Evolutionary conservation across 495 filamentous ascomycete genomes (phyloP).

Genomic region (Letharia lupina): DNA sequence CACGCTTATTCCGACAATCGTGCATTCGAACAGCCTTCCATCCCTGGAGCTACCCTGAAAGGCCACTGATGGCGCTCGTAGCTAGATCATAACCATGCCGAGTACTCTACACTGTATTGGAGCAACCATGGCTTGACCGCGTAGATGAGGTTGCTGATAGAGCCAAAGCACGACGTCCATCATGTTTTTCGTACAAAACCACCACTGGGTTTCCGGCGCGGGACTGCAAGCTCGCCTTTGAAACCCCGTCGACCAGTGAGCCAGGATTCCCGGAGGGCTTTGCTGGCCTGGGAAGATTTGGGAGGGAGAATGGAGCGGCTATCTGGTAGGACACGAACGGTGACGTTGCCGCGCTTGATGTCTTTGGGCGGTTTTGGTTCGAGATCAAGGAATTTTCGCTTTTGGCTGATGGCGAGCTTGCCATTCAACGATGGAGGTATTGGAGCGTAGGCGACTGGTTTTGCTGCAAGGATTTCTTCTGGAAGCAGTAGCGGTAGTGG

Average conservation of each 20-base stretch:
- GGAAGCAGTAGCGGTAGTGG: slow-evolving; percentile 44
- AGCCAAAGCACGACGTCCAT: neutral
- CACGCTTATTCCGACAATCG: neutral
- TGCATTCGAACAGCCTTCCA: neutral
- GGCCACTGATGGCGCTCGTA: neutral
- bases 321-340: slow-evolving; percentile 44
- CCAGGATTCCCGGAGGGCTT: slow-evolving; percentile 42
- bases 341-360: slow-evolving; percentile 43
- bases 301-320: slow-evolving; percentile 39
- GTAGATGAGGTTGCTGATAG: neutral
- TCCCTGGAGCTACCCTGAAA: neutral
- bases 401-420: slow-evolving; percentile 30
- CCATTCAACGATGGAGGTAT: slow-evolving; percentile 34
- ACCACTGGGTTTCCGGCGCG: slow-evolving; percentile 22
- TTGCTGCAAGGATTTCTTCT: slow-evolving; percentile 44
- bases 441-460: slow-evolving; percentile 35
- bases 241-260: slow-evolving; percentile 33
- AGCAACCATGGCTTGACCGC: neutral
- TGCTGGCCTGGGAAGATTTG: slow-evolving; percentile 40
- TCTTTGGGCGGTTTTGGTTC: slow-evolving; percentile 47
- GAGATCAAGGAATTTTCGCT: slow-evolving; percentile 44
- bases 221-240: slow-evolving; percentile 23
- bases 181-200: slow-evolving; percentile 32
- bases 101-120: neutral
- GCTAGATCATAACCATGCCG: neutral